Conservation (phyloP, 306 rosid genomes). For the Sphenostylis stenocarpa region DNA sequence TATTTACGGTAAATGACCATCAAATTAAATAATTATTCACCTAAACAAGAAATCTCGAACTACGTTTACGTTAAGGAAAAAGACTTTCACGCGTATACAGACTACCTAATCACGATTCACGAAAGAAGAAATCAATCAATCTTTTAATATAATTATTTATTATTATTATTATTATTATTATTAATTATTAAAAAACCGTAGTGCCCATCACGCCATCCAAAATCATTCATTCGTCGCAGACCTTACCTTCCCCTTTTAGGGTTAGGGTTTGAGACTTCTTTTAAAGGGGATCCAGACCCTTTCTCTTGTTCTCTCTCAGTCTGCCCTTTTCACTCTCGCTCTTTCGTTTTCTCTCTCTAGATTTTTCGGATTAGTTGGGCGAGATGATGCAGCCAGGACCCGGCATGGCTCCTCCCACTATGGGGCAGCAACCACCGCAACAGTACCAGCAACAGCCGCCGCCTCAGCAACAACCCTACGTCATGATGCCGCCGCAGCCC, state of each 20-base stretch:
- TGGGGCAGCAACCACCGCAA: slow-evolving; percentile 61
- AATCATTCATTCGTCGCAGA: neutral
- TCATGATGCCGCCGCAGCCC: slow-evolving; percentile 80
- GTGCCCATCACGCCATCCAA: neutral
- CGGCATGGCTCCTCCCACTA: slow-evolving; percentile 58
- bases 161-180: neutral
- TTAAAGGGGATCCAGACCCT: neutral
- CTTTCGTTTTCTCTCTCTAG: slow-evolving; percentile 1
- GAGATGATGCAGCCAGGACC: slow-evolving; percentile 87
- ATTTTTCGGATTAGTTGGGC: slow-evolving; percentile 13
- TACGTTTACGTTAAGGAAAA: neutral
- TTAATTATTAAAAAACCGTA: neutral
- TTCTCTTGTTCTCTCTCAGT: slow-evolving; percentile 13
- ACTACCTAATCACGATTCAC: too few relatives aligned
- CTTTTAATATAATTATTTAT: neutral
- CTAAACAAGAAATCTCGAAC: neutral
- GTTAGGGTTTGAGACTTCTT: slow-evolving; percentile 55
- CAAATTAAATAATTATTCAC: neutral
- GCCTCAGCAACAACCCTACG: slow-evolving; percentile 52
- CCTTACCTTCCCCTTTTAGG: slow-evolving; percentile 36
- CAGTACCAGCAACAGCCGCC: slow-evolving; percentile 57
- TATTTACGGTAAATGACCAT: too few relatives aligned
- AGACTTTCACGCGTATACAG: too few relatives aligned
- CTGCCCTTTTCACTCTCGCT: neutral
- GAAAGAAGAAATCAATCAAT: too few relatives aligned